Base-by-base conservation (phyloP, 2,329 filamentous ascomycete genomes). In the Thermothelomyces thermophilus region DNA sequence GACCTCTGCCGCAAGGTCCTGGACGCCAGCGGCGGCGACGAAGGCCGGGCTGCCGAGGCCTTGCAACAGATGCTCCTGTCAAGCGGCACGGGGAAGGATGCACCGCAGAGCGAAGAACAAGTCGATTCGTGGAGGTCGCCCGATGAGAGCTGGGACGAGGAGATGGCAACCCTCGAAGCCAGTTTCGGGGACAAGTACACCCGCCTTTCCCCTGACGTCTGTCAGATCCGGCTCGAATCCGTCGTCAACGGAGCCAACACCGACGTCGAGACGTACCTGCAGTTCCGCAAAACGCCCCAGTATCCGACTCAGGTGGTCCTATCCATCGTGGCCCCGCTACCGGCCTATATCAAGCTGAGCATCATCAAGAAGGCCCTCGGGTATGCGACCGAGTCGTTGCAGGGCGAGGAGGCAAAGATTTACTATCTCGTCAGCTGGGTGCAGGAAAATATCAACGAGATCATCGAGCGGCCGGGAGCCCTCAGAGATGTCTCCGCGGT, bases 351-450 rank as follows among this genome's bases (percentile, higher is more conserved):
- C 62, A 87, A 91, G 53, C 74, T 98, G 10, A 95, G 90, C 62
- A 83, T 95, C 33, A 80, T 93, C 60, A 84, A 87, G 59, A 83
- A 86, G 66, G 82, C 84, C 1, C 71, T 96, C 5, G 73, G 79
- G 4, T 82, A 91, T 63, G 83, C 90, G 2, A 72, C 80, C 43
- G 76, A 83, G 43, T 81, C 82, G 24, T 75, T 95, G 26, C 70
- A 84, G 13, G 91, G 89, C 20, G 89, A 94, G 63, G 87, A 89
- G 34, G 95, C 95, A 85, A 82, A 81, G 64, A 79, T 96, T 11
- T 97, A 90, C 67, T 87, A 87, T 57, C 76, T 95, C 11, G 78
- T 91, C 46, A 90, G 95, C 68, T 97, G 91, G 90, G 70, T 97
- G 3, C 90, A 97, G 64, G 81, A 86, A 56, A 84, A 90, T 57